Evolutionary conservation across 345 rosid species (phyloP).

Genomic region (Acer yangbiense): DNA sequence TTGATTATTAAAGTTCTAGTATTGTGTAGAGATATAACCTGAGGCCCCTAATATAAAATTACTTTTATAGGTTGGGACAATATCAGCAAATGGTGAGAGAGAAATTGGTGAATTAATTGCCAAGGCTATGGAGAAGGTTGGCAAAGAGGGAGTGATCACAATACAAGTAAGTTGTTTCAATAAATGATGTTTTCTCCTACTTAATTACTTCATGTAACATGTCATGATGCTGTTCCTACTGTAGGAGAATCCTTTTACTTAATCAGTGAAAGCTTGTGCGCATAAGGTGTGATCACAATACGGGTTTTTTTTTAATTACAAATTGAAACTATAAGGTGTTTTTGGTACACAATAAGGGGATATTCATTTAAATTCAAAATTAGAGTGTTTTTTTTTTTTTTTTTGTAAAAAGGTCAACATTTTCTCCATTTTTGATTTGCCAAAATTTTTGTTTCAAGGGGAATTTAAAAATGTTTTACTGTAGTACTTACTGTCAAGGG

Average conservation of each 20-base stretch:
- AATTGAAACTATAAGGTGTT: too few relatives aligned
- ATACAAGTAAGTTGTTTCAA: conserved; percentile 61
- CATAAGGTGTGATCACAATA: too few relatives aligned
- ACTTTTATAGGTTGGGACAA: conserved; percentile 76
- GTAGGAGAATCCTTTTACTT: too few relatives aligned
- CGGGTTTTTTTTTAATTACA: too few relatives aligned
- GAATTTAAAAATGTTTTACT: too few relatives aligned
- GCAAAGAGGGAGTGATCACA: conserved; percentile 98
- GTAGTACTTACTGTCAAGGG: neutral
- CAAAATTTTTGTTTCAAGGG: too few relatives aligned
- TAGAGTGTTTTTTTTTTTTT: too few relatives aligned
- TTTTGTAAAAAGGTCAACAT: too few relatives aligned
- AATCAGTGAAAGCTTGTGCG: too few relatives aligned
- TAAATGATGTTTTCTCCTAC: neutral
- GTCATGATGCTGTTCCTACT: neutral
- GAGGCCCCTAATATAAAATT: neutral
- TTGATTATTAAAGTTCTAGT: neutral
- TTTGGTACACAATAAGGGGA: too few relatives aligned
- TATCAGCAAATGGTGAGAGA: conserved; percentile 96
- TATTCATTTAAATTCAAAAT: too few relatives aligned
- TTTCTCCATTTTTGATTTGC: too few relatives aligned
- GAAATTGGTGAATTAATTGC: conserved; percentile 98
- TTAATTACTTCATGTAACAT: neutral
- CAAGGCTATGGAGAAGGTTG: conserved; percentile 99
- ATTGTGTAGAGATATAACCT: neutral